Percentiles rank a stretch among this genome's conserved stretches.
phyloP scores from a whole-genome alignment of 208 protist genomes.

The Leishmania major region DNA sequence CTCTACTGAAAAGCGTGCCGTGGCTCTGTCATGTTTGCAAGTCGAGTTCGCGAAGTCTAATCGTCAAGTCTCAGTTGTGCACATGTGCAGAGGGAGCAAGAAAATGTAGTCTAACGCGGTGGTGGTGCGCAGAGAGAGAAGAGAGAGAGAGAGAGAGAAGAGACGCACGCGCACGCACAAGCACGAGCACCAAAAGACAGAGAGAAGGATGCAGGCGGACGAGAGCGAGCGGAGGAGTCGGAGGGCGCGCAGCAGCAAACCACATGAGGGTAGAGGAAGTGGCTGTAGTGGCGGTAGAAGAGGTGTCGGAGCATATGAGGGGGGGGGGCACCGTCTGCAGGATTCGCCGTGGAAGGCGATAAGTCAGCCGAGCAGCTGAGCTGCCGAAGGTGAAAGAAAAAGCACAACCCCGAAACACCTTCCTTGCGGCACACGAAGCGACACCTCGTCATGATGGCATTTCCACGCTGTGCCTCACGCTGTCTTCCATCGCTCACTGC shows the following conservation, averaged over 20 bases:
- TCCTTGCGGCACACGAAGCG: neutral
- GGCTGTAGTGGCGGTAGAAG: neutral
- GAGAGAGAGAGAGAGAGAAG: neutral
- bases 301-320: neutral
- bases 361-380: neutral
- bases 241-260: too few relatives aligned
- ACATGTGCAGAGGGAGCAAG: neutral
- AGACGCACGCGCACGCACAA: neutral
- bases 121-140: neutral
- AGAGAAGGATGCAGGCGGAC: too few relatives aligned
- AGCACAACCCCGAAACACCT: neutral
- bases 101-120: neutral
- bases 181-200: too few relatives aligned
- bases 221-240: neutral
- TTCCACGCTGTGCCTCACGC: neutral
- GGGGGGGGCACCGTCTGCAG: neutral
- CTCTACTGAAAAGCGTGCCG: neutral
- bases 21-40: neutral
- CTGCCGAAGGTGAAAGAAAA: neutral
- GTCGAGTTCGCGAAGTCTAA: neutral
- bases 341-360: neutral
- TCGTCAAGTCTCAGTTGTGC: neutral
- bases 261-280: neutral
- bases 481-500: neutral
- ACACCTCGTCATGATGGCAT: neutral